A percentile compares a stretch with the other conserved stretches of the same genome.
Evolutionary conservation across 306 rosid genomes (phyloP).

Genomic region (Inga leiocalycina): DNA sequence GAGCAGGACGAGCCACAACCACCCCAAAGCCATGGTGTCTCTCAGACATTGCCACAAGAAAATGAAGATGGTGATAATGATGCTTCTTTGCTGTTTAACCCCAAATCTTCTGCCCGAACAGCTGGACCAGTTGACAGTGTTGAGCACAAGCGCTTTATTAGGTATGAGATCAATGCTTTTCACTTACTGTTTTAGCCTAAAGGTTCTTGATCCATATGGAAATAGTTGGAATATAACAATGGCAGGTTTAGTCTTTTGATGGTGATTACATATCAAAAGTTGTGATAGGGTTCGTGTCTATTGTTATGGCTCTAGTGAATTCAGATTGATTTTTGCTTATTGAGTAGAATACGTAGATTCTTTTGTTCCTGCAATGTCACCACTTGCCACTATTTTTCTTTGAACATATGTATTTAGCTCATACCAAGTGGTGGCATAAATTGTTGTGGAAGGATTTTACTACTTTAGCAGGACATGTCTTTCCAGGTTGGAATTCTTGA

Average conservation of each 20-base stretch:
- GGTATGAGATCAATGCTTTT: constrained; percentile 47
- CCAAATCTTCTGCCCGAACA: constrained; percentile 56
- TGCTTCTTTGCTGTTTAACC: constrained; percentile 50
- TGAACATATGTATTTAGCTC: background rate
- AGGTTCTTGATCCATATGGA: constrained; percentile 5
- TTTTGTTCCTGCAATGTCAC: background rate
- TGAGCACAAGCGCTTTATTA: constrained; percentile 80
- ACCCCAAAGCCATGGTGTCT: constrained; percentile 28
- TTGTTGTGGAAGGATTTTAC: constrained; percentile 2
- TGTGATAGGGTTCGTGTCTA: background rate
- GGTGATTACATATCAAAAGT: background rate
- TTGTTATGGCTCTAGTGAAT: background rate
- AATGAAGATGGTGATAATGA: constrained; percentile 48
- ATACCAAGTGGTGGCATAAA: background rate
- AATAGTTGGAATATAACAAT: background rate
- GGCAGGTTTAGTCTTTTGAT: background rate
- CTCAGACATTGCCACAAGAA: constrained; percentile 34
- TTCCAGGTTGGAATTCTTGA: constrained; percentile 1
- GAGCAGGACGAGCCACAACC: constrained; percentile 60
- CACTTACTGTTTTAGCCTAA: background rate
- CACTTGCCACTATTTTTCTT: background rate
- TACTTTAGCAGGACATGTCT: background rate
- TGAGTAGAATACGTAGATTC: background rate
- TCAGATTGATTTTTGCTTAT: constrained; percentile 1
- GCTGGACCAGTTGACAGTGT: constrained; percentile 56